A percentile compares a stretch with the other conserved stretches of the same genome.
Conservation (phyloP, 2,329 filamentous ascomycete species). For the Fusarium chlamydosporum region DNA sequence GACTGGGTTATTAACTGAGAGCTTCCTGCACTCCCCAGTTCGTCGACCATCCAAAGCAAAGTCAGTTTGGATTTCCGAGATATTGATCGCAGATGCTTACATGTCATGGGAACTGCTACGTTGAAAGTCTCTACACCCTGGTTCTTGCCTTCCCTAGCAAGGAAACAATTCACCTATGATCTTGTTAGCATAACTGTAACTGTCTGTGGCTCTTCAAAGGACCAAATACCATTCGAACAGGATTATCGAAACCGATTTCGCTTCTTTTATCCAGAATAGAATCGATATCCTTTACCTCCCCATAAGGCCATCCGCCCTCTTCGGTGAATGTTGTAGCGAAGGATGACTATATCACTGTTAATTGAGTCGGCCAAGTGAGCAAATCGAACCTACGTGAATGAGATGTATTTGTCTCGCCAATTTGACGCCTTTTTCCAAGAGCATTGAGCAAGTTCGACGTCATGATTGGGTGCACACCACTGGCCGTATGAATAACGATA, state of each 20-base stretch:
- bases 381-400: constrained; percentile 52
- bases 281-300: constrained; percentile 52
- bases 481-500: constrained; percentile 56
- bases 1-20: constrained; percentile 54
- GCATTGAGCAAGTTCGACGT: constrained; percentile 53
- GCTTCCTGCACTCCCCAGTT: constrained; percentile 52
- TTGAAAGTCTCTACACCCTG: constrained; percentile 52
- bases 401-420: constrained; percentile 51
- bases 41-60: constrained; percentile 53
- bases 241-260: constrained; percentile 46
- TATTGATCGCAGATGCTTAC: constrained; percentile 37
- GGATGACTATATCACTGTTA: constrained; percentile 46
- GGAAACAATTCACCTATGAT: constrained; percentile 48
- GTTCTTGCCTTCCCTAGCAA: constrained; percentile 51
- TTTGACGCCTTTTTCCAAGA: constrained; percentile 51
- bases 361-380: rapidly evolving
- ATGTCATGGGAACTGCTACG: constrained; percentile 50
- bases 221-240: constrained; percentile 49
- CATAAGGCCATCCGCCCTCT: constrained; percentile 53
- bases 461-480: constrained; percentile 49
- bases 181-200: not conserved
- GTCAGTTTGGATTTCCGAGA: not conserved
- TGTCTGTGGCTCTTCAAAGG: rapidly evolving
- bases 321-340: constrained; percentile 48
- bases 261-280: constrained; percentile 52